Conservation (phyloP, 2,329 filamentous ascomycete species). For the Fusarium lyarnte region DNA sequence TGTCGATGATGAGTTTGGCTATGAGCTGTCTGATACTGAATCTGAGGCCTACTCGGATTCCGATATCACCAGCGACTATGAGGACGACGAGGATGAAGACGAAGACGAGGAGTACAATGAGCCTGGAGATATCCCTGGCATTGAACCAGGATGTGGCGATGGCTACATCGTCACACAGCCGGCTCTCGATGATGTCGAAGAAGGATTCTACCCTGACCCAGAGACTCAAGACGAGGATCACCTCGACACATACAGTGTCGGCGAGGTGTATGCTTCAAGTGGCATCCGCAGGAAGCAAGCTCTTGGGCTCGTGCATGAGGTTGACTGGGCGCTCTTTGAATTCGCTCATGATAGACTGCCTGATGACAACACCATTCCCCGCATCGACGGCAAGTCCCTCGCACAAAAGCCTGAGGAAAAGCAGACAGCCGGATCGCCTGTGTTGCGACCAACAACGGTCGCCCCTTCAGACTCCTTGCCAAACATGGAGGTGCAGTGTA, state of each 20-base stretch:
- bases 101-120: constrained; percentile 67
- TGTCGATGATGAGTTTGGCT: constrained; percentile 64
- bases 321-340: constrained; percentile 93
- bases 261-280: constrained; percentile 88
- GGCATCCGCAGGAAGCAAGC: constrained; percentile 82
- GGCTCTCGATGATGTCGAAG: constrained; percentile 85
- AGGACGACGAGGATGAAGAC: constrained; percentile 61
- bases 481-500: constrained; percentile 83
- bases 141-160: constrained; percentile 78
- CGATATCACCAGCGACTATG: constrained; percentile 63
- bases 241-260: constrained; percentile 80
- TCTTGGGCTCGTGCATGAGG: constrained; percentile 82
- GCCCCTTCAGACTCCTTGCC: constrained; percentile 71
- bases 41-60: constrained; percentile 63
- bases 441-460: constrained; percentile 65
- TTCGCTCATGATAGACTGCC: constrained; percentile 78
- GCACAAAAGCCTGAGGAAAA: constrained; percentile 11
- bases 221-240: constrained; percentile 83
- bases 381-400: constrained; percentile 24
- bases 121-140: constrained; percentile 80
- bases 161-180: constrained; percentile 89
- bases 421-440: constrained; percentile 43
- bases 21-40: constrained; percentile 70
- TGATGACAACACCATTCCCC: constrained; percentile 74
- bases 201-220: constrained; percentile 81